Evolutionary conservation across 257 asterid genomes (phyloP), one percentile per base, ranked within the genome.

Genomic region (Vinca minor): DNA sequence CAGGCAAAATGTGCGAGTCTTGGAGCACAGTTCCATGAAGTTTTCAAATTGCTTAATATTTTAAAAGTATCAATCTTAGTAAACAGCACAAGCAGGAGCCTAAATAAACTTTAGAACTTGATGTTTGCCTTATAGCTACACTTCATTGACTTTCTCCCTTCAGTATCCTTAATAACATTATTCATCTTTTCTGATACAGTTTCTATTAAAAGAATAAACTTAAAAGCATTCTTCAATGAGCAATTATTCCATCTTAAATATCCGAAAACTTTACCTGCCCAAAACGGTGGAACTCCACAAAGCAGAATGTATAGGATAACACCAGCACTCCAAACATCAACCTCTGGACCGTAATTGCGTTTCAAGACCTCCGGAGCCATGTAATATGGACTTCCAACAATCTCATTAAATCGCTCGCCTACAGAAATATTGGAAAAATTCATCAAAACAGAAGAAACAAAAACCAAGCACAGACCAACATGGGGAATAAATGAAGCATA

Each of bases 221-320:
- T 20, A 55, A 36, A 11, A 56, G 15, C 18, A 26, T 12, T 59
- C 25, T 26, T 35, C 46, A 63, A 62, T 38, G 60, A n/a, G 15
- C 15, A 35, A 28, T 10, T 0, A 31, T 17, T 14, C 0, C 5
- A 56, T 8, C 15, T 55, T 56, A 13, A 17, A 31, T 17, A 15
- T 17, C 8, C 57, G 53, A 50, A 31, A 66, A 58, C 32, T 75
- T 45, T 47, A 85, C 93, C 93, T 75, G 93, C 93, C 93, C 93
- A 85, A 72, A 86, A 86, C 8, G 95, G 95, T 52, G 94, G 94
- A 63, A 81, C 94, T 49, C 93, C 93, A 71, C 93, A 85, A 48
- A 85, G 83, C 52, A 85, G 81, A 74, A 85, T 85, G 70, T 85
- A 83, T 39, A 83, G 81, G 71, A 85, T 79, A 64, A 83, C 89